These are phyloP conservation scores for Fusarium humuli DNA, from an alignment of 2,329 filamentous ascomycete species.

Conservation along the genomic window DNA sequence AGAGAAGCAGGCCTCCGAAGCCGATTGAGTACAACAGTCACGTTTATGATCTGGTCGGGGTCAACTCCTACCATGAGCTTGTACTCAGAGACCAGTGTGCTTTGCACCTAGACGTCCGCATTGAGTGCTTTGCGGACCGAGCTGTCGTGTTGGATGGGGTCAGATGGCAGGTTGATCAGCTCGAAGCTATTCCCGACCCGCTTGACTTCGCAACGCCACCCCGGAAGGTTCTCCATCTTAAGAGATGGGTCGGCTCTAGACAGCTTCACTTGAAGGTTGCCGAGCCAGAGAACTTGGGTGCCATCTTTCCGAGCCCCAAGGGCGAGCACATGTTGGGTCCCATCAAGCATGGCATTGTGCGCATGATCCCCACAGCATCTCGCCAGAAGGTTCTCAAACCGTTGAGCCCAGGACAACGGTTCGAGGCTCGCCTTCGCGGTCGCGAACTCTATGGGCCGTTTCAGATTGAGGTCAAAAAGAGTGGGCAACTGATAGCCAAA, in stretches of 20 bases:
- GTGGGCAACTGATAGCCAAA: neutral
- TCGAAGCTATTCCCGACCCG: neutral
- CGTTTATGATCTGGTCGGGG: neutral
- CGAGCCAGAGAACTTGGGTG: neutral
- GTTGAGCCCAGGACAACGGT: neutral
- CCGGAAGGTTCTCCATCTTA: neutral
- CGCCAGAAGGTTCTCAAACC: neutral
- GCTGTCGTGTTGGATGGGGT: neutral
- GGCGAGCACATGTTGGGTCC: neutral
- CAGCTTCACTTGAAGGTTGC: neutral
- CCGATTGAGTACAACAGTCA: neutral
- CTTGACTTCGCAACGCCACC: neutral
- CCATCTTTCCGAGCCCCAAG: neutral
- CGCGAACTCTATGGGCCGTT: neutral
- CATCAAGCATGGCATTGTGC: constrained; percentile 14
- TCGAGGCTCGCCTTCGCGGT: neutral
- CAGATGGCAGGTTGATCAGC: neutral
- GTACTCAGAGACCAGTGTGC: neutral
- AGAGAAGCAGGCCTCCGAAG: neutral
- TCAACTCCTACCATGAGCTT: neutral
- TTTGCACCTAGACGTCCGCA: neutral
- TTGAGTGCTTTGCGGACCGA: constrained; percentile 1
- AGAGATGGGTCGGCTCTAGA: rapidly evolving
- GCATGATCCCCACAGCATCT: constrained; percentile 5
- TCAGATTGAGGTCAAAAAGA: neutral